Evolutionary conservation across 2,329 filamentous ascomycete genomes (phyloP).

Genomic region (Cladosporium sp.): DNA sequence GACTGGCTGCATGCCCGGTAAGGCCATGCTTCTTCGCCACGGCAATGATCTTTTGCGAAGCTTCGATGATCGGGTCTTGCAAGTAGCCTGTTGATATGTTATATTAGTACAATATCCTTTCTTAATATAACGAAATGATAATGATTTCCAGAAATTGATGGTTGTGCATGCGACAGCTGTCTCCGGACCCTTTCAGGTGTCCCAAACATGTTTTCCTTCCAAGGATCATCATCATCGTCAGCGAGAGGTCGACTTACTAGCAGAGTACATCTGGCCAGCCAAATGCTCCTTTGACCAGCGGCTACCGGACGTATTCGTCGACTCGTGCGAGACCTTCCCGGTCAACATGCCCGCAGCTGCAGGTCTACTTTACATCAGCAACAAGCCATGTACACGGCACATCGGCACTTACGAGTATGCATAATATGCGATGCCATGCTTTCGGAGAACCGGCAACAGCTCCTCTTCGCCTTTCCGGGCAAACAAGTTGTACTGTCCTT

Average conservation of each 20-base stretch:
- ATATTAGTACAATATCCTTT: neutral
- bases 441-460: constrained; percentile 44
- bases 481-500: constrained; percentile 47
- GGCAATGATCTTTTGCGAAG: neutral
- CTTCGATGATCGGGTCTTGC: constrained; percentile 11
- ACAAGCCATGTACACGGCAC: neutral
- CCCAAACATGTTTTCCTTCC: neutral
- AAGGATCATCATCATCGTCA: neutral
- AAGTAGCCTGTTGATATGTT: neutral
- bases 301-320: neutral
- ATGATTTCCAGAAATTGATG: neutral
- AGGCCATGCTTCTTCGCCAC: constrained; percentile 12
- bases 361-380: neutral
- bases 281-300: constrained; percentile 10
- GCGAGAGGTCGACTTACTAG: neutral
- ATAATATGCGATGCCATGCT: constrained; percentile 47
- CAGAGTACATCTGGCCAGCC: constrained; percentile 10
- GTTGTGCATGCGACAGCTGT: neutral
- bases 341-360: constrained; percentile 10
- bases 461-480: constrained; percentile 43
- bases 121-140: neutral
- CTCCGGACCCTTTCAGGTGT: no score
- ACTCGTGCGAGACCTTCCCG: constrained; percentile 8
- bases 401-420: constrained; percentile 28
- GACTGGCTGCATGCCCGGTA: constrained; percentile 39